These are phyloP conservation scores for Microbotryum intermedium DNA, from an alignment of 1,284 basidiomycete genomes.

Conservation along the genomic window DNA sequence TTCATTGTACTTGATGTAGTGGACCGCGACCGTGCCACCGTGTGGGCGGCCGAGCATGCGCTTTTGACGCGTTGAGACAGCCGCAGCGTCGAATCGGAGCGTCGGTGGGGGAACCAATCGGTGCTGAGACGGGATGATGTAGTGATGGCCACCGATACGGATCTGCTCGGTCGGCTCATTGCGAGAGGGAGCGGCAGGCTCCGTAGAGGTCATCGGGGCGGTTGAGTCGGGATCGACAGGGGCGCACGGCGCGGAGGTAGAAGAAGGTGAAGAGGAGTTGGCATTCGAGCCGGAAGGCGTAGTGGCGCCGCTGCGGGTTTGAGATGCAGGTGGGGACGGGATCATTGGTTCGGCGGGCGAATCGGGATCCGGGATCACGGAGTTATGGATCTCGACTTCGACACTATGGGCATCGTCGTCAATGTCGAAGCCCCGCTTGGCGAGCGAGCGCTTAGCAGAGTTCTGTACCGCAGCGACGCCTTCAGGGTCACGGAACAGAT, in stretches of 20 bases:
- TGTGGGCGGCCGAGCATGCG: conserved; percentile 33
- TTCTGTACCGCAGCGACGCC: conserved; percentile 19
- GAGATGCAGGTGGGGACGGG: too few relatives aligned
- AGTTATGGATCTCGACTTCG: conserved; percentile 1
- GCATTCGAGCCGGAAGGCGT: neutral
- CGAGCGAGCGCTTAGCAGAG: neutral
- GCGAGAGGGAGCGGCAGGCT: neutral
- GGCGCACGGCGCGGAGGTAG: neutral
- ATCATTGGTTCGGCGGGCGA: too few relatives aligned
- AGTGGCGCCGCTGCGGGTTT: too few relatives aligned
- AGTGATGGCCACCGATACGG: conserved; percentile 24
- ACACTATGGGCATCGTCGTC: neutral
- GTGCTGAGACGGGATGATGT: conserved; percentile 20
- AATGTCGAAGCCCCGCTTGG: neutral
- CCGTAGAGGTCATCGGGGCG: neutral
- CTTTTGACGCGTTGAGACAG: conserved; percentile 15
- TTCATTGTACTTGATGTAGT: conserved; percentile 92
- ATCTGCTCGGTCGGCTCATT: conserved; percentile 27
- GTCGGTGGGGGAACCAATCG: conserved; percentile 28
- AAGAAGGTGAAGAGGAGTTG: neutral
- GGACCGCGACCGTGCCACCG: conserved; percentile 89
- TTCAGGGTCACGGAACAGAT: conserved; percentile 27
- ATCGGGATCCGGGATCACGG: neutral
- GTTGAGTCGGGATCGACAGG: neutral
- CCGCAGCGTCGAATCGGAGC: conserved; percentile 31